phyloP scores from a whole-genome alignment of 345 rosid species.

The Crucihimalaya himalaica region DNA sequence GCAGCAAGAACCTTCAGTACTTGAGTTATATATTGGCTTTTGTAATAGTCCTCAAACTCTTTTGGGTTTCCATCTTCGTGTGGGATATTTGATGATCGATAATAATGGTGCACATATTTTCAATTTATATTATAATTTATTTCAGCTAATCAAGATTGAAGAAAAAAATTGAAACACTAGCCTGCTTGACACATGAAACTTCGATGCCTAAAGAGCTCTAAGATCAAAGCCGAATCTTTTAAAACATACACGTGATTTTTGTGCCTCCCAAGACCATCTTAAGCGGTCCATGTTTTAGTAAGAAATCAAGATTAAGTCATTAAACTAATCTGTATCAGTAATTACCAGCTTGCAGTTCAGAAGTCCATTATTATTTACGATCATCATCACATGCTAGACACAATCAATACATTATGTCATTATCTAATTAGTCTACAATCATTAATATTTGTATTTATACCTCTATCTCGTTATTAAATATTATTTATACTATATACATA shows the following conservation, averaged over 20 bases:
- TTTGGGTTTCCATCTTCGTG: background rate
- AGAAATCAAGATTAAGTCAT: conserved; percentile 15
- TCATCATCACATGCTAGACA: conserved; percentile 38
- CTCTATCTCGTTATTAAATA: background rate
- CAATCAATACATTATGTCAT: conserved; percentile 28
- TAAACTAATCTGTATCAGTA: conserved; percentile 27
- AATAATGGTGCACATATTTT: background rate
- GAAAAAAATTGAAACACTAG: conserved; percentile 6
- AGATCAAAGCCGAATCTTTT: conserved; percentile 37
- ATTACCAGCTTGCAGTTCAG: conserved; percentile 37
- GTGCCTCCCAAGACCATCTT: conserved; percentile 38
- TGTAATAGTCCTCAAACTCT: background rate
- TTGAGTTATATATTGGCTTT: background rate
- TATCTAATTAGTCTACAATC: conserved; percentile 25
- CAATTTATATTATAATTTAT: background rate
- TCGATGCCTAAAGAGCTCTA: conserved; percentile 41
- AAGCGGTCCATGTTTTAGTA: conserved; percentile 31
- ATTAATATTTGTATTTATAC: background rate
- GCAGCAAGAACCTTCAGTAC: no score
- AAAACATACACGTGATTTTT: conserved; percentile 40
- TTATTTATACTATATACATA: conserved; percentile 8
- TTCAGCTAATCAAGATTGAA: background rate
- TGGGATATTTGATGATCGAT: background rate
- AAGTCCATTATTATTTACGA: conserved; percentile 28
- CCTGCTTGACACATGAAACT: conserved; percentile 44